Evolutionary conservation across 768 basidiomycete genomes (phyloP), one percentile per base, ranked within the genome.

Genomic region (Dendrothele bispora): DNA sequence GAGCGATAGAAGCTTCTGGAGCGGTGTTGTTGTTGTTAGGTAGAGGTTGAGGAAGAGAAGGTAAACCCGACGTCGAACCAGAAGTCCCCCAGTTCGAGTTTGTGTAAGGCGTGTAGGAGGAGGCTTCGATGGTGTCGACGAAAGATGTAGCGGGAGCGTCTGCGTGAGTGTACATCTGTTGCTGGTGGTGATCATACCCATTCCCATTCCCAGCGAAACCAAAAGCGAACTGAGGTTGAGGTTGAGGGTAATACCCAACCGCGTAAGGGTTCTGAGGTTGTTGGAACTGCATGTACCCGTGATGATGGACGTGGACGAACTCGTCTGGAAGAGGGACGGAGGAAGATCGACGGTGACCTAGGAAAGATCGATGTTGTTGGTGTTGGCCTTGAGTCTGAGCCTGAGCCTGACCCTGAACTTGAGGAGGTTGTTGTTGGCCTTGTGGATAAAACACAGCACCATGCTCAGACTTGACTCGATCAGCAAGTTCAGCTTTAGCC

Each of bases 271-370:
- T 29, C 36, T 38, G 32, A 45, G 27, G 30, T 29, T 39, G 46
- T 18, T 39, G 44, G 18, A 36, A n/a, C 24, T 32, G 43, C n/a
- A 36, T 34, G 21, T 37, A 37, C 10, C 37, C 46, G 17, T n/a
- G n/a, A n/a, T 8, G 11, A 21, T 39, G 37, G 27, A 39, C 38
- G 26, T 36, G 26, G 20, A 47, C 22, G 49, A 49, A 57, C 38
- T 70, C 67, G 52, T 74, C 74, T 3, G 78, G 79, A 8, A 83
- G 75, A 1, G 84, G 84, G 0, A 84, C 83, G 1, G 82, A 83
- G 0, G 83, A 86, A 2, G 83, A 72, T 1, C 84, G 75, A 46
- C 83, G 79, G 26, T 65, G 20, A 18, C 22, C 4, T 22, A 25
- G 26, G 11, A 25, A 7, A 34, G 5, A 20, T 17, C 20, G 38